These are phyloP conservation scores for Colletotrichum sp. DNA, from an alignment of 2,329 filamentous ascomycete species.

Conservation along the genomic window DNA sequence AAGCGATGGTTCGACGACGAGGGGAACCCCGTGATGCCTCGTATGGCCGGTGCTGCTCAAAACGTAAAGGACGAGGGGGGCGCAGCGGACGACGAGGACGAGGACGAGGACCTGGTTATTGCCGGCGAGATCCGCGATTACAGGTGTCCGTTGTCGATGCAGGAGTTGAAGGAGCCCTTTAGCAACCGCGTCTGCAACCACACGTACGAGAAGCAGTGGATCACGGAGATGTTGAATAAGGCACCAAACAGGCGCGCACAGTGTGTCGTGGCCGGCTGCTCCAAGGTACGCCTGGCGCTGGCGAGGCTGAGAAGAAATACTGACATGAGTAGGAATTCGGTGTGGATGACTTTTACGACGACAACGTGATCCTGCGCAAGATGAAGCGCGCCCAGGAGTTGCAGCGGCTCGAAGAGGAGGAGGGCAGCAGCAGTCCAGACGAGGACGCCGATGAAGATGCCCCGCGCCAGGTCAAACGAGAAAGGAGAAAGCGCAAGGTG, in stretches of 20 bases:
- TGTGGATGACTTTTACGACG: constrained; percentile 58
- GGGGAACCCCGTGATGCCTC: constrained; percentile 42
- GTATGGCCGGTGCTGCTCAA: not conserved
- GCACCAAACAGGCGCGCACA: constrained; percentile 41
- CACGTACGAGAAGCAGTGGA: constrained; percentile 71
- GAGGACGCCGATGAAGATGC: not conserved
- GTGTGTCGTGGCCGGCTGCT: constrained; percentile 72
- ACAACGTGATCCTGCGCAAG: constrained; percentile 61
- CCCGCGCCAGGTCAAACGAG: not conserved
- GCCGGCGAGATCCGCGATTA: constrained; percentile 67
- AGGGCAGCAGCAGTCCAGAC: constrained; percentile 32
- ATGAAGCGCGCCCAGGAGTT: constrained; percentile 56
- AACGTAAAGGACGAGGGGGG: constrained; percentile 31
- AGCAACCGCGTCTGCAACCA: constrained; percentile 73
- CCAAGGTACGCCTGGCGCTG: constrained; percentile 46
- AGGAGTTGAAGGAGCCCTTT: constrained; percentile 68
- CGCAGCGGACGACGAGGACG: constrained; percentile 52
- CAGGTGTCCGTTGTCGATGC: constrained; percentile 73
- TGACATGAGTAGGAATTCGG: constrained; percentile 48
- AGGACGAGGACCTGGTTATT: constrained; percentile 73
- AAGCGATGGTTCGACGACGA: constrained; percentile 58
- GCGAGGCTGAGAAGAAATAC: not conserved
- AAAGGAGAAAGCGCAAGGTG: not conserved
- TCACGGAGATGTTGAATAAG: constrained; percentile 59
- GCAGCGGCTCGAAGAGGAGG: constrained; percentile 47